Base-by-base conservation (phyloP, 441 rosid genomes). In the Biscutella laevigata region DNA sequence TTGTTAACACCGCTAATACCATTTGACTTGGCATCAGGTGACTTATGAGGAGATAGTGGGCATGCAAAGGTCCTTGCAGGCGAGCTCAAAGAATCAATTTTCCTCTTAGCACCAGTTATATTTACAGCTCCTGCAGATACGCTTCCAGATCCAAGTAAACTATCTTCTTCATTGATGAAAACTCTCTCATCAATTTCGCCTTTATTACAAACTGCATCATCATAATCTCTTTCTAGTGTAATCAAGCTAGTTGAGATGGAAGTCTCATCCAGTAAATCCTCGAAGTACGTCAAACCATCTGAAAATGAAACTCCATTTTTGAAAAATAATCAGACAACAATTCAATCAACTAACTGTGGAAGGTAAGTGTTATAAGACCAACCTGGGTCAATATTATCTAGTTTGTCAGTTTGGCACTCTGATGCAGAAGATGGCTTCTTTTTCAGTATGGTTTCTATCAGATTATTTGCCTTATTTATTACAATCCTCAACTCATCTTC, bases 231-330 rank as follows among this genome's bases (percentile, higher is more conserved):
- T 66, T 88, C 94, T 70, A 92, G 74, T 16, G 71, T 68, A 70
- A 57, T 61, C 71, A 92, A 61, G 72, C 74, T 77, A 57, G 77
- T 67, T 27, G 70, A 65, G 57, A 88, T 62, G 58, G 95, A 83
- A 39, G 81, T 53, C 52, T 82, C 94, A 15, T 85, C 94, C 84
- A 91, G 58, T 58, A 91, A 76, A 63, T 71, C 84, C 67, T 77
- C 89, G 76, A 80, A 92, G 68, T 82, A 92, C 67, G 78, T 68
- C 78, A 92, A 73, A 62, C 82, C 87, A 77, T 82, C 97, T 92
- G 86, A 72, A 69, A 51, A 43, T 21, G 45, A 51, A 43, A 64
- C 33, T 15, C 42, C 64, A 28, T 28, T 51, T 9, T 60, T 43
- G 12, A 50, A 52, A 34, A 57, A 40, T 13, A 50, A 64, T 38